phyloP scores from a whole-genome alignment of 495 filamentous ascomycete species.

The Tuber microsphaerosporum region DNA sequence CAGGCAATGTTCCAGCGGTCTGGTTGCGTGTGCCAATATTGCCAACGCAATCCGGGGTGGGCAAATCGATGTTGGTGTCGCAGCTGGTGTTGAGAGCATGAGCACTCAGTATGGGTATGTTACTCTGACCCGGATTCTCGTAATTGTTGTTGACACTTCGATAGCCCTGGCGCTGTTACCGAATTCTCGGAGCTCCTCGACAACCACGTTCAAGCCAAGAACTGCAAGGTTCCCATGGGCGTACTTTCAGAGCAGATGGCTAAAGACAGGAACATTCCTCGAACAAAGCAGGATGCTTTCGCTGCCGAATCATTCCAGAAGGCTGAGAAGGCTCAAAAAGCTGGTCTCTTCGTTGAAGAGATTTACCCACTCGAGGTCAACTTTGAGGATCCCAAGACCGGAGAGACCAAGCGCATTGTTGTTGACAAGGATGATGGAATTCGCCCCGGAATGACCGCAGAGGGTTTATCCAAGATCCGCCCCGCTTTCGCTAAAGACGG shows the following conservation, averaged over 20 bases:
- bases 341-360: conserved; percentile 86
- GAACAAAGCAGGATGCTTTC: conserved; percentile 75
- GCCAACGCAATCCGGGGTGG: conserved; percentile 80
- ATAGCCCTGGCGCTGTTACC: conserved; percentile 72
- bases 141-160: background rate
- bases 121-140: background rate
- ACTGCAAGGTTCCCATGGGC: conserved; percentile 99
- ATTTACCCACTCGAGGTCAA: conserved; percentile 80
- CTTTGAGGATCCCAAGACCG: conserved; percentile 79
- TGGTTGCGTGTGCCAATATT: conserved; percentile 86
- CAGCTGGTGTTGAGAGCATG: conserved; percentile 98
- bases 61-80: conserved; percentile 93
- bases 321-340: conserved; percentile 74
- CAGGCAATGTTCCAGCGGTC: conserved; percentile 80
- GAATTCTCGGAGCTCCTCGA: conserved; percentile 94
- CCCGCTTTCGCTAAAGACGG: conserved; percentile 88
- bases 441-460: conserved; percentile 73
- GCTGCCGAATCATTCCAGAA: conserved; percentile 86
- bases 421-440: conserved; percentile 86
- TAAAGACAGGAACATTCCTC: conserved; percentile 65
- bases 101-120: conserved; percentile 76
- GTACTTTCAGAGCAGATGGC: conserved; percentile 92
- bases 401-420: conserved; percentile 74
- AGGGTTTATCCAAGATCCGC: conserved; percentile 80
- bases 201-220: conserved; percentile 69